A percentile compares a stretch with the other conserved stretches of the same genome.
These are phyloP conservation scores for Phytophthora macrochlamydospora DNA, from an alignment of 352 stramenopile genomes.

Conservation along the genomic window DNA sequence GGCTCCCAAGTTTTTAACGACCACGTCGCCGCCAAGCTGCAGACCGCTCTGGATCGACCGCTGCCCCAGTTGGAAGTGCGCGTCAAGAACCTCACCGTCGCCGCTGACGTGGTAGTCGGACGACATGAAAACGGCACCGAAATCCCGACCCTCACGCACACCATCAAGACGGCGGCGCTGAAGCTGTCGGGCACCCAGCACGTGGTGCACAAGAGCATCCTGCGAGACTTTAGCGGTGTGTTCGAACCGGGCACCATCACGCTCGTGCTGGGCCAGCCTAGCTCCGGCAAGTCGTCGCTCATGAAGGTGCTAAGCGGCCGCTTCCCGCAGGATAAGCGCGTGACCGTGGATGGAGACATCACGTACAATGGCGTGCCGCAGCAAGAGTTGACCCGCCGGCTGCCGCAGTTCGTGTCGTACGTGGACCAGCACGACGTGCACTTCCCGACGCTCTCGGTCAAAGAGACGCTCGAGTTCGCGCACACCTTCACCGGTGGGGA, in stretches of 20 bases:
- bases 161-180: neutral
- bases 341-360: conserved; percentile 2
- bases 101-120: conserved; percentile 31
- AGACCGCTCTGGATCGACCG: conserved; percentile 25
- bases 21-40: conserved; percentile 30
- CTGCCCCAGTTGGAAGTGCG: conserved; percentile 47
- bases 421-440: conserved; percentile 54
- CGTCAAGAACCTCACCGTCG: conserved; percentile 40
- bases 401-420: conserved; percentile 50
- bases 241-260: conserved; percentile 10
- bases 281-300: conserved; percentile 12
- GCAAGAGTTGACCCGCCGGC: neutral
- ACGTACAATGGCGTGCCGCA: conserved; percentile 1
- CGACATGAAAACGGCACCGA: conserved; percentile 12
- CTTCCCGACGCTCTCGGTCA: conserved; percentile 71
- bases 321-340: conserved; percentile 4
- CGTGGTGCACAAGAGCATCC: conserved; percentile 4
- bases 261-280: conserved; percentile 12
- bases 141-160: neutral
- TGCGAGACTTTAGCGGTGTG: conserved; percentile 4
- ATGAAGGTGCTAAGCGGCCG: conserved; percentile 13
- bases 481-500: conserved; percentile 66
- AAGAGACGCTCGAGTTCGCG: conserved; percentile 53
- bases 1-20: conserved; percentile 38
- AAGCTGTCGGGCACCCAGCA: conserved; percentile 11